Percentiles rank a stretch among this genome's conserved stretches.
Conservation (phyloP, 768 basidiomycete genomes). For the Coprinellus aureogranulatus region DNA sequence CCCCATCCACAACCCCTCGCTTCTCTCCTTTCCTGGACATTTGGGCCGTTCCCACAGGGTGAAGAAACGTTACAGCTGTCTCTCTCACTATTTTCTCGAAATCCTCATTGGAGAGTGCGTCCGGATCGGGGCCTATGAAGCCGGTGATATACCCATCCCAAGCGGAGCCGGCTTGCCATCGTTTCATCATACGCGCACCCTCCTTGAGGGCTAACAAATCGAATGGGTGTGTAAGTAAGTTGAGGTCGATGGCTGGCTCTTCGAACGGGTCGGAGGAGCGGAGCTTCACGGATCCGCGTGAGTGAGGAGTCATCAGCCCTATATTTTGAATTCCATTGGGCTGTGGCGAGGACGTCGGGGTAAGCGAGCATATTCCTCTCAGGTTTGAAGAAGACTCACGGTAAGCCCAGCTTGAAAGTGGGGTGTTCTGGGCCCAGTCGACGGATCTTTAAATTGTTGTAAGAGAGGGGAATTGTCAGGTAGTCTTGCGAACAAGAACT, state of each 20-base stretch:
- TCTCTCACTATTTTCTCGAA: conserved; percentile 16
- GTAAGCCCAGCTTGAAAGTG: conserved; percentile 34
- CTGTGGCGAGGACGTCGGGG: background rate
- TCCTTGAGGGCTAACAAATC: conserved; percentile 27
- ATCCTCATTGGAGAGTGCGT: conserved; percentile 2
- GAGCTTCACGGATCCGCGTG: conserved; percentile 1
- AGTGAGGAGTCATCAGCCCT: background rate
- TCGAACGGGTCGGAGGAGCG: background rate
- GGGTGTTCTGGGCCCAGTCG: conserved; percentile 31
- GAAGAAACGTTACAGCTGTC: background rate
- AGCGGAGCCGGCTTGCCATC: conserved; percentile 19
- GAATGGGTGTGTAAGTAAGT: conserved; percentile 33
- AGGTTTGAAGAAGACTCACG: conserved; percentile 20
- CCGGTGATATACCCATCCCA: conserved; percentile 24
- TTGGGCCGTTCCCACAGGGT: conserved; percentile 2
- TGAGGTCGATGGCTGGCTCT: conserved; percentile 1
- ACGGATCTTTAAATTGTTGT: conserved; percentile 28
- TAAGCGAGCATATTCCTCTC: background rate
- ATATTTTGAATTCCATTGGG: background rate
- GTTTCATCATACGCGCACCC: conserved; percentile 14
- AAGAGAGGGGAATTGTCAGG: conserved; percentile 27
- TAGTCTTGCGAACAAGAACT: conserved; percentile 27
- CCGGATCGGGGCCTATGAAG: conserved; percentile 3
- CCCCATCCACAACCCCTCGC: conserved; percentile 3
- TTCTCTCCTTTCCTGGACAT: conserved; percentile 2